Percentiles rank a stretch among this genome's conserved stretches.
phyloP scores from a whole-genome alignment of 164 flowering plant species.

The Cinnamomum chago region DNA sequence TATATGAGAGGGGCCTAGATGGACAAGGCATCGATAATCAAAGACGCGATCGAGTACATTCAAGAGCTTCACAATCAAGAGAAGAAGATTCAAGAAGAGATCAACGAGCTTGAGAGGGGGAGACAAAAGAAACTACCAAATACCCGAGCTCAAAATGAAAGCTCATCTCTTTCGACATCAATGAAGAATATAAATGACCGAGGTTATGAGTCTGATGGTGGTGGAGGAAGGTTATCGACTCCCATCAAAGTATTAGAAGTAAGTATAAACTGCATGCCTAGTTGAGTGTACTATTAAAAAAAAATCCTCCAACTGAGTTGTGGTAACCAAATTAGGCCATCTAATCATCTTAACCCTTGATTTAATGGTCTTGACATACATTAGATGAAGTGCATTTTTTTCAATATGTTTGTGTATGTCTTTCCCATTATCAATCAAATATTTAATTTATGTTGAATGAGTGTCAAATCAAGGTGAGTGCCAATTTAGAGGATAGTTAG shows the following conservation, averaged over 20 bases:
- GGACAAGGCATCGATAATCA: conserved; percentile 86
- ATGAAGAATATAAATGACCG: conserved; percentile 42
- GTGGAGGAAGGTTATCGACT: conserved; percentile 20
- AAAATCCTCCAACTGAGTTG: too few relatives aligned
- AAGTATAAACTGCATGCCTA: not conserved
- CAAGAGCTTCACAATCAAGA: conserved; percentile 70
- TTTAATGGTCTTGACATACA: too few relatives aligned
- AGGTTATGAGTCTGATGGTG: conserved; percentile 13
- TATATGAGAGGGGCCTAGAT: conserved; percentile 34
- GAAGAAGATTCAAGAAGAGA: conserved; percentile 44
- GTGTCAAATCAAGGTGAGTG: too few relatives aligned
- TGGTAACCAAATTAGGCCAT: too few relatives aligned
- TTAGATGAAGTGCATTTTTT: too few relatives aligned
- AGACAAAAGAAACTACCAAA: conserved; percentile 21
- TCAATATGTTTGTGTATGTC: too few relatives aligned
- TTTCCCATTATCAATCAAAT: too few relatives aligned
- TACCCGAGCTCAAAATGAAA: conserved; percentile 6
- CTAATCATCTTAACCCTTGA: too few relatives aligned
- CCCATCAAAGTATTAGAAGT: conserved; percentile 65
- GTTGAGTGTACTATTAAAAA: too few relatives aligned
- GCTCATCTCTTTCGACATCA: conserved; percentile 6
- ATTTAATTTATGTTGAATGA: too few relatives aligned
- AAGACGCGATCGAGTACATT: conserved; percentile 71
- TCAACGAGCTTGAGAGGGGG: conserved; percentile 49
- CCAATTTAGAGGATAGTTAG: too few relatives aligned